Conservation (phyloP, 257 asterid genomes). For the Agastache rugosa region DNA sequence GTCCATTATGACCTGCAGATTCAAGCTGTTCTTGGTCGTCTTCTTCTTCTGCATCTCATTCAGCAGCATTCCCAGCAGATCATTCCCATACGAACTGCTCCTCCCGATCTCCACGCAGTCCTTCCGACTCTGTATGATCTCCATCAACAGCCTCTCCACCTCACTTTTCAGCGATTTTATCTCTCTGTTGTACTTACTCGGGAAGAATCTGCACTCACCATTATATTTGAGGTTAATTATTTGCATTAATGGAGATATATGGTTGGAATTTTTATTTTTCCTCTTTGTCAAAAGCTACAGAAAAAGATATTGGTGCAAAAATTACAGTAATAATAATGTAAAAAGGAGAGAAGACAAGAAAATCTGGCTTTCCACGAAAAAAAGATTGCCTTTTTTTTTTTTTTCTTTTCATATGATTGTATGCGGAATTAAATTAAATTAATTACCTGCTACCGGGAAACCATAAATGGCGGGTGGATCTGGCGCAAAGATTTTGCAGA, state of each 20-base stretch:
- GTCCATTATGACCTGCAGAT: constrained; percentile 84
- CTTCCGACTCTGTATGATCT: constrained; percentile 80
- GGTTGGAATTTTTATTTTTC: background rate
- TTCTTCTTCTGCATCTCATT: constrained; percentile 78
- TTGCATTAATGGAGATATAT: background rate
- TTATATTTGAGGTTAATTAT: too few species aligned
- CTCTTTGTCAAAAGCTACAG: too few species aligned
- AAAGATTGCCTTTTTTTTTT: background rate
- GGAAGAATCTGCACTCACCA: constrained; percentile 59
- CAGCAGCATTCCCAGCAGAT: constrained; percentile 73
- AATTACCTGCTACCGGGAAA: constrained; percentile 90
- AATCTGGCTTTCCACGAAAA: constrained; percentile 1
- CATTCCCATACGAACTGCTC: constrained; percentile 75
- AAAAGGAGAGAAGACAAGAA: background rate
- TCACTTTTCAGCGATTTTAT: constrained; percentile 75
- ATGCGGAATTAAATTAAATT: too few species aligned
- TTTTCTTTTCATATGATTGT: too few species aligned
- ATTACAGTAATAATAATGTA: too few species aligned
- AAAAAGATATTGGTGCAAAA: too few species aligned
- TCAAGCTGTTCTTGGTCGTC: constrained; percentile 41
- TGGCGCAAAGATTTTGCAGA: constrained; percentile 69
- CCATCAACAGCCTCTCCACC: constrained; percentile 84
- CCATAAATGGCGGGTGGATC: constrained; percentile 69
- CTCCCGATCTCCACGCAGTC: constrained; percentile 80
- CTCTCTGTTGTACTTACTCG: constrained; percentile 90